Percentiles rank a stretch among this genome's conserved stretches.
Conservation (phyloP, 2,329 filamentous ascomycete species). For the Albifimbria verrucaria region DNA sequence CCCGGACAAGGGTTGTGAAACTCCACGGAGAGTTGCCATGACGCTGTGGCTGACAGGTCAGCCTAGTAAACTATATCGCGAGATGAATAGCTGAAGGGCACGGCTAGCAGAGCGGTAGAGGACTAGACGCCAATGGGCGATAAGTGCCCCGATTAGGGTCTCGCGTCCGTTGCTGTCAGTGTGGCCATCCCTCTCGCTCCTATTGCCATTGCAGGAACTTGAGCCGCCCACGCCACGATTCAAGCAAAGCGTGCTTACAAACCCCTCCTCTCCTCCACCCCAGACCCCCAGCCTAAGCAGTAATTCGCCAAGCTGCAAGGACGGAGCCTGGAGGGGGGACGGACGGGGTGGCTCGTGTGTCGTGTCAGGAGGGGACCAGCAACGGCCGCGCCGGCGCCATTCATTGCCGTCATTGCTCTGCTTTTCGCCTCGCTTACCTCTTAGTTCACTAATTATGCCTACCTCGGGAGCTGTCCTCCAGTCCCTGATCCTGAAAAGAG, state of each 20-base stretch:
- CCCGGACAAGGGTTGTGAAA: background rate
- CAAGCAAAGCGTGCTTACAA: background rate
- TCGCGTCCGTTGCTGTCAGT: background rate
- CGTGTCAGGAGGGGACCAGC: background rate
- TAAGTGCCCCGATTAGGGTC: background rate
- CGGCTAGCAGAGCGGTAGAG: no score
- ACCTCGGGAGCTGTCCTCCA: no score
- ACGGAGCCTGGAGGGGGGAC: background rate
- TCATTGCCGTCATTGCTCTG: background rate
- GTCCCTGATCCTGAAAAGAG: background rate
- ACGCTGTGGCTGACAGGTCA: background rate
- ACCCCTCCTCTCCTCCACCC: background rate
- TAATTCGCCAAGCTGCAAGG: background rate
- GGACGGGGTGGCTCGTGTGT: background rate
- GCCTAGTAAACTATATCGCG: no score
- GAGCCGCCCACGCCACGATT: background rate
- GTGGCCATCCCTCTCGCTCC: background rate
- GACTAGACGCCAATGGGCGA: background rate
- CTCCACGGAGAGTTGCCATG: background rate
- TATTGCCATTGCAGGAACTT: background rate
- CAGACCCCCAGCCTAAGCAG: background rate
- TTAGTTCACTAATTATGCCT: background rate
- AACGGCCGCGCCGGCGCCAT: background rate
- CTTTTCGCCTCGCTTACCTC: background rate
- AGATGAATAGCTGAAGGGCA: no score